phyloP scores from a whole-genome alignment of 768 basidiomycete genomes.

The Suillus decipiens region DNA sequence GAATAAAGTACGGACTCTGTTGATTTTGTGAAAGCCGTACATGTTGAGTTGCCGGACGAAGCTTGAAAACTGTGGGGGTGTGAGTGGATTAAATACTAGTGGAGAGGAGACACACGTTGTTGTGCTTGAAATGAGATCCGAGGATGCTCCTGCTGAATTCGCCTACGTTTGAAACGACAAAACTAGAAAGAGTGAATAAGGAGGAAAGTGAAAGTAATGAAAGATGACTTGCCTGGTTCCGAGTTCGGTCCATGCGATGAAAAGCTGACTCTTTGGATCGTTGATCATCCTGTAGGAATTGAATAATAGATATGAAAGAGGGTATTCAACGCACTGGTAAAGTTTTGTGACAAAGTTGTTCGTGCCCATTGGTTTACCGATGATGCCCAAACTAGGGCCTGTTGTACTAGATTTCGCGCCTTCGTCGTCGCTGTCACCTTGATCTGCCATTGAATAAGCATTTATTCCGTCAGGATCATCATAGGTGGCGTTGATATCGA shows the following conservation, averaged over 20 bases:
- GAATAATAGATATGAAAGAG: not conserved
- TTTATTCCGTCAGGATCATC: slow-evolving; percentile 61
- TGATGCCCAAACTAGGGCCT: slow-evolving; percentile 49
- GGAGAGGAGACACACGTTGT: slow-evolving; percentile 58
- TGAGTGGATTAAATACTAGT: slow-evolving; percentile 4
- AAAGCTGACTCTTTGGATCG: slow-evolving; percentile 75
- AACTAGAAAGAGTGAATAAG: slow-evolving; percentile 38
- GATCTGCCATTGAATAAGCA: slow-evolving; percentile 21
- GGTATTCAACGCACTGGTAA: slow-evolving; percentile 61
- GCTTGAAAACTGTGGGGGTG: slow-evolving; percentile 71
- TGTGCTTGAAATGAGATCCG: slow-evolving; percentile 88
- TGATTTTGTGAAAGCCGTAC: slow-evolving; percentile 96
- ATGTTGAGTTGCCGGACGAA: slow-evolving; percentile 95
- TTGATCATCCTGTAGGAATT: slow-evolving; percentile 71
- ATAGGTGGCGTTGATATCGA: slow-evolving; percentile 43
- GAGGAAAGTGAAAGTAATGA: not conserved
- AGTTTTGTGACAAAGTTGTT: slow-evolving; percentile 91
- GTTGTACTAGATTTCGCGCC: slow-evolving; percentile 21
- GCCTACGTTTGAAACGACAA: slow-evolving; percentile 84
- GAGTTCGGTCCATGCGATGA: slow-evolving; percentile 81
- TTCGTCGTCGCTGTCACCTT: slow-evolving; percentile 11
- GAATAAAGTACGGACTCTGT: slow-evolving; percentile 54
- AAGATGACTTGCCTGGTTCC: slow-evolving; percentile 50
- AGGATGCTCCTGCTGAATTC: slow-evolving; percentile 85
- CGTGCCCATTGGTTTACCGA: slow-evolving; percentile 64